Base-by-base conservation (phyloP, 2,329 filamentous ascomycete species). In the Onygenales sp. region DNA sequence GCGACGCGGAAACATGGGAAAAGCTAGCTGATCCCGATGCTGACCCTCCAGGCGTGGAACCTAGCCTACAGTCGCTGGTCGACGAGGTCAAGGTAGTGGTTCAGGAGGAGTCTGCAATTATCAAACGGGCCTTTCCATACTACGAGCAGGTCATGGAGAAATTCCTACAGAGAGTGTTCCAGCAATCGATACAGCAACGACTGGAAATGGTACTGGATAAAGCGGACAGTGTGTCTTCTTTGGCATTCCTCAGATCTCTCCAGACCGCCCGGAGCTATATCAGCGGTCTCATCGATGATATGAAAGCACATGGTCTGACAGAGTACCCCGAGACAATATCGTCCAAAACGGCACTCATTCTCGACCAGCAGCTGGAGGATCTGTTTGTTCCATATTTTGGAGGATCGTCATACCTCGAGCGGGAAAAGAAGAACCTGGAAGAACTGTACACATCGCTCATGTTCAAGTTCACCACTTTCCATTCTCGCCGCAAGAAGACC, bases 401-500 rank as follows among this genome's bases (percentile, higher is more conserved):
- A 9, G 82, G 82, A 5, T 80, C 80, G 0, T 82, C 81, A 9
- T 85, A 85, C 60, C 83, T 84, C 58, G 82, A 85, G 63, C 75
- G 80, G 48, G 82, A 85, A 61, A 83, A 81, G 66, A 77, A 77
- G 57, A 84, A 80, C 55, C 70, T 93, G 48, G 87, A 91, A 64
- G 88, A 92, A 66, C 72, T 91, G 59, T 90, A 95, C 72, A 92
- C 89, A 52, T 95, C 93, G 0, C 74, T 98, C 52, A 80, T 97
- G 4, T 95, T 98, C 80, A 95, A 94, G 63, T 98, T 93, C 65
- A 94, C 89, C 13, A 86, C 94, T n/a, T 97, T 92, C 66, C 93
- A 98, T 69, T 69, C 72, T 35, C 72, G 75, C 51, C 80, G 89
- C 58, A 92, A 95, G 69, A 96, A 94, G 76, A 84, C 86, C 31